Base-by-base conservation (phyloP, 768 basidiomycete genomes). In the Amanita rubescens region DNA sequence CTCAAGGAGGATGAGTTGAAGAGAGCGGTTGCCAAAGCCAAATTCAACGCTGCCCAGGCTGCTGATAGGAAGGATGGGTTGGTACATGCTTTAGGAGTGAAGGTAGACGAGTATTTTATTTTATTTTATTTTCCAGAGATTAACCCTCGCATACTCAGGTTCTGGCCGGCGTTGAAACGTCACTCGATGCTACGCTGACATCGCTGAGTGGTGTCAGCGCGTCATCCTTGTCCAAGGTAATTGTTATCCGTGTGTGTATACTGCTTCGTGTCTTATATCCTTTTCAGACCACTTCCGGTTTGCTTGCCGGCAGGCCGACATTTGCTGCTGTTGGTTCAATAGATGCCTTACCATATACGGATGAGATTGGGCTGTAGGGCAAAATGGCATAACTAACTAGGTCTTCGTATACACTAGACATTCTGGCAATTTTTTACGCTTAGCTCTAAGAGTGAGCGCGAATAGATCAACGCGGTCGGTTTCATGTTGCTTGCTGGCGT, bases 241-340 rank as follows among this genome's bases (percentile, higher is more conserved):
- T 59, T 8, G 39, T 55, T 19, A 12, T 35, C 46, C 8, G 5
- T 25, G 51, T 10, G 51, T 10, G 52, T 51, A 7, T 54, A 44
- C 42, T 50, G 14, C 37, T 27, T 34, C 33, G 3, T 27, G 3
- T 22, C 22, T 20, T 12, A 20, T 5, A 42, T 3, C 20, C 24
- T 41, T 52, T 51, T 3, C 55, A 90, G 90, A 79, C 82, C 47
- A 78, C 82, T 42, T 73, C 84, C 3, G 68, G 78, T 34, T 77
- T 95, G 42, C 69, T 89, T 63, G 79, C 82, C 66, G 68, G 75
- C 60, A 89, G 91, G 71, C 90, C 94, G 17, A 94, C 92, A 22
- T 91, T 78, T 59, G 91, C 97, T 37, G 87, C 84, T 10, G 77
- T 97, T 46, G 96, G 94, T 42, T 83, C 95, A 64, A 71, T 84